Percentiles rank a stretch among this genome's conserved stretches.
Evolutionary conservation across 225 moss, liverwort and hornwort genomes (phyloP).

Genomic region (Pleurozium schreberi): DNA sequence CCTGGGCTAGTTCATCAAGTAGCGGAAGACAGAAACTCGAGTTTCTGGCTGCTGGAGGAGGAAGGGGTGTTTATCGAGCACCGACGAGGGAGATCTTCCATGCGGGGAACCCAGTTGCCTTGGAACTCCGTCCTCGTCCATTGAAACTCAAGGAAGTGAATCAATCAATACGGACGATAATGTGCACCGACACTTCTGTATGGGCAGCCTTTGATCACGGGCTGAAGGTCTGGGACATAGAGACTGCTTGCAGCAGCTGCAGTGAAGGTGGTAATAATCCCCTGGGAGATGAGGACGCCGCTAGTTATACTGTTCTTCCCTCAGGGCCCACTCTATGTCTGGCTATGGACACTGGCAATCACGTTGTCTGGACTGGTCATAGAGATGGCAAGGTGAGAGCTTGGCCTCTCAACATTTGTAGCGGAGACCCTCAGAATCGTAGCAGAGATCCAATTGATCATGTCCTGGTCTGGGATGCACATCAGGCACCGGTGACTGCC

Average conservation of each 20-base stretch:
- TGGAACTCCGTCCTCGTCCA: conserved; percentile 90
- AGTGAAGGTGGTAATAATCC: conserved; percentile 54
- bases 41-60: conserved; percentile 49
- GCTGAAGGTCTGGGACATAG: conserved; percentile 78
- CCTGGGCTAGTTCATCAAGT: conserved; percentile 5
- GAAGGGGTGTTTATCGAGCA: conserved; percentile 54
- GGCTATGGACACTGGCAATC: conserved; percentile 59
- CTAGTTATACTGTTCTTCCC: conserved; percentile 51
- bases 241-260: conserved; percentile 45
- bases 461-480: conserved; percentile 54
- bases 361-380: conserved; percentile 87
- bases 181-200: conserved; percentile 52
- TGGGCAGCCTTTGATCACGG: conserved; percentile 81
- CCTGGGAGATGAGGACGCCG: conserved; percentile 83
- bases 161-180: conserved; percentile 43
- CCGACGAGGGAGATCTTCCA: conserved; percentile 51
- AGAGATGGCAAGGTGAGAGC: conserved; percentile 77
- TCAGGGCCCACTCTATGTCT: conserved; percentile 63
- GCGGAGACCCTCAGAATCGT: conserved; percentile 15
- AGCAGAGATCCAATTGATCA: conserved; percentile 35
- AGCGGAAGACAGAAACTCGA: neutral
- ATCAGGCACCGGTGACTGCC: conserved; percentile 50
- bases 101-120: conserved; percentile 54
- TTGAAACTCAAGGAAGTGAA: conserved; percentile 45
- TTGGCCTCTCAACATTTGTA: conserved; percentile 43